Base-by-base conservation (phyloP, 371 early-diverging fungal genomes). In the Nematocida ironsii region DNA sequence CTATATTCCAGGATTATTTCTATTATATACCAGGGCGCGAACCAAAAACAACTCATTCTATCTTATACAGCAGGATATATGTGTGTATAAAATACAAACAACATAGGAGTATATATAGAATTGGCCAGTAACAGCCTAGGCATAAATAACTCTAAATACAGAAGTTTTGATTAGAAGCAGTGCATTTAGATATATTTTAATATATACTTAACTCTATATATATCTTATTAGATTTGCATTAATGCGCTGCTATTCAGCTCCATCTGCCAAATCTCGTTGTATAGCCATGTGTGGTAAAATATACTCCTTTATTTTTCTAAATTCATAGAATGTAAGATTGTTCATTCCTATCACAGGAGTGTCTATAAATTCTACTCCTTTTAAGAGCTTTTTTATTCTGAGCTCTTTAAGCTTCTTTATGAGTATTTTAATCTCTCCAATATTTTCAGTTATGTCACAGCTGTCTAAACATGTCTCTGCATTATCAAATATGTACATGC, bases 221-320 rank as follows among this genome's bases (percentile, higher is more conserved):
- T 33, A 33, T 33, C 33, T 33, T 33, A 33, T 33, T 33, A 33
- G 33, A 33, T 33, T 33, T 33, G 33, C 33, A 33, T 33, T 33
- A 33, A 33, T 33, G 33, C 33, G 33, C 33, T 33, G 33, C 18
- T 50, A 50, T 9, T 50, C 18, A 50, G 52, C 4, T 18, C 4
- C 18, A 50, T 50, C 52, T 50, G 52, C 52, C 20, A 56, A 23
- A 16, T 6, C 18, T 48, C 56, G 72, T 45, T 68, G 61, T n/a
- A 68, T 78, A 5, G 7, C n/a, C 27, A 78, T 7, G 23, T 78
- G 80, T 5, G 80, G 80, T 7, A 70, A 7, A 2, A 78, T 7
- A 42, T 78, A 78, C 40, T 78, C 80, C 60, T 78, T 78, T n/a
- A 78, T 78, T 50, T 47, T 68, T 48, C 80, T 57, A 60, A 78